Conservation (phyloP, 306 rosid species). For the peach (Prunus persica) region Prunus_persica_NCBIv2 NC_034014.1:4875001-4875500, state of each 20-base stretch:
- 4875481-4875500: constrained; percentile 64
- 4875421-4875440: constrained; percentile 82
- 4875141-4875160: constrained; percentile 25
- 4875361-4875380: constrained; percentile 90
- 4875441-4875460: constrained; percentile 91
- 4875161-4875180: constrained; percentile 31
- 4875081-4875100: constrained; percentile 43
- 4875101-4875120: constrained; percentile 48
- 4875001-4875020: constrained; percentile 21
- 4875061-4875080: constrained; percentile 48
- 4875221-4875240: constrained; percentile 46
- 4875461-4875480: constrained; percentile 93
- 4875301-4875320: constrained; percentile 74
- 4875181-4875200: constrained; percentile 37
- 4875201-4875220: neutral
- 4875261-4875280: constrained; percentile 74
- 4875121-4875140: constrained; percentile 50
- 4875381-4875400: constrained; percentile 93
- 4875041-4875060: constrained; percentile 44
- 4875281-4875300: constrained; percentile 63
- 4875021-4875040: constrained; percentile 34
- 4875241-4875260: constrained; percentile 73
- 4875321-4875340: constrained; percentile 87
- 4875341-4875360: constrained; percentile 94
- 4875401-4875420: constrained; percentile 92